Conservation (phyloP, 345 rosid genomes). For the Populus euphratica region DNA sequence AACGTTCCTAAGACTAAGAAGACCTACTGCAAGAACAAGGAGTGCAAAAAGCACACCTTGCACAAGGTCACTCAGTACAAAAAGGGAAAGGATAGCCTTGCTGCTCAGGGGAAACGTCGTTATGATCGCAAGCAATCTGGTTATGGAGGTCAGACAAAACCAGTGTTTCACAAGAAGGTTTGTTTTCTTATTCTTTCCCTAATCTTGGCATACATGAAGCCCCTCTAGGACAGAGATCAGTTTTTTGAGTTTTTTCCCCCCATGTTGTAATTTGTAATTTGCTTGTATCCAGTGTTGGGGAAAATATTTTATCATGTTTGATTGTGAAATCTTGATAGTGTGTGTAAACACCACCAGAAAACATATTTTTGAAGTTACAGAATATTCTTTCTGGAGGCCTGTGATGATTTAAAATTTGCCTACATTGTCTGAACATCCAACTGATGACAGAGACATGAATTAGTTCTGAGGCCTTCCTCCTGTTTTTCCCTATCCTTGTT, state of each 20-base stretch:
- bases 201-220: neutral
- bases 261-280: neutral
- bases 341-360: neutral
- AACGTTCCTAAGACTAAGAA: constrained; percentile 86
- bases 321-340: neutral
- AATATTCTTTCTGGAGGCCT: neutral
- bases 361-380: neutral
- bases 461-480: constrained; percentile 1
- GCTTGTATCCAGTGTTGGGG: neutral
- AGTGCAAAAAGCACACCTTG: constrained; percentile 20
- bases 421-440: constrained; percentile 9
- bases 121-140: constrained; percentile 28
- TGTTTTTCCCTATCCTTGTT: neutral
- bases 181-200: neutral
- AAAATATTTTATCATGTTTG: neutral
- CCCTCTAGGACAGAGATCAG: neutral
- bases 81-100: constrained; percentile 19
- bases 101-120: constrained; percentile 18
- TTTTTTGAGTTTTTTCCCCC: neutral
- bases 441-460: neutral
- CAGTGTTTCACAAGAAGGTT: constrained; percentile 33
- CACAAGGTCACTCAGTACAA: constrained; percentile 23
- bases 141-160: constrained; percentile 31
- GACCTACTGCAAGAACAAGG: constrained; percentile 25
- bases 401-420: constrained; percentile 6